Base-by-base conservation (phyloP, 768 basidiomycete species). In the Amanita pallidorosea region DNA sequence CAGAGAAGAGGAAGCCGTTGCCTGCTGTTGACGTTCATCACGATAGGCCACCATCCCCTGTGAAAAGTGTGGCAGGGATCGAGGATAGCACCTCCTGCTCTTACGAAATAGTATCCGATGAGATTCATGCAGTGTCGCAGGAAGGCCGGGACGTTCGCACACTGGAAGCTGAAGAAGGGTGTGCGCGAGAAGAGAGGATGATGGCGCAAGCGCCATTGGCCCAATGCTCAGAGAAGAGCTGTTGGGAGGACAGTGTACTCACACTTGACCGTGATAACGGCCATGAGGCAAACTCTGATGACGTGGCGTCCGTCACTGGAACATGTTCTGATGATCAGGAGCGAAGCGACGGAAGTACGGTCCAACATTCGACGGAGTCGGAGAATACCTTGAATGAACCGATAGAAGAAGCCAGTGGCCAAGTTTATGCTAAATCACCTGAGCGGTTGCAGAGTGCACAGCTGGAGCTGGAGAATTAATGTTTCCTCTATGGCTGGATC, bases 101-200 rank as follows among this genome's bases (percentile, higher is more conserved):
- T 23, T 57, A 40, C 41, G 45, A 42, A 12, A 37, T 35, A 47
- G 35, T 38, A 18, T 33, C 42, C 15, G 41, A 47, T 22, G 22
- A 47, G 45, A 43, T 20, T 13, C 18, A n/a, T 40, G 5, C 37
- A 12, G 34, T 18, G 18, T 38, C n/a, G 29, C 52, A 36, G 23
- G 40, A 47, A 25, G 31, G 17, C 15, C 49, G 23, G 27, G 20
- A 23, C 31, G 40, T 18, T 31, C 53, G 31, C 27, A 47, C 47
- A 34, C 34, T 23, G 33, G 27, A 45, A 31, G 53, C 7, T 29
- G 35, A 54, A 56, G 54, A 53, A 56, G 54, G 56, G 29, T 59
- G 60, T 27, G 65, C 65, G 23, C 63, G 65, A 48, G 58, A 61
- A n/a, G 43, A 45, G 47, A 65, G 64, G 69, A 65, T 65, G 69